A percentile compares a stretch with the other conserved stretches of the same genome.
These are phyloP conservation scores for Closterium sp. DNA, from an alignment of 139 green algal species.

Conservation along the genomic window DNA sequence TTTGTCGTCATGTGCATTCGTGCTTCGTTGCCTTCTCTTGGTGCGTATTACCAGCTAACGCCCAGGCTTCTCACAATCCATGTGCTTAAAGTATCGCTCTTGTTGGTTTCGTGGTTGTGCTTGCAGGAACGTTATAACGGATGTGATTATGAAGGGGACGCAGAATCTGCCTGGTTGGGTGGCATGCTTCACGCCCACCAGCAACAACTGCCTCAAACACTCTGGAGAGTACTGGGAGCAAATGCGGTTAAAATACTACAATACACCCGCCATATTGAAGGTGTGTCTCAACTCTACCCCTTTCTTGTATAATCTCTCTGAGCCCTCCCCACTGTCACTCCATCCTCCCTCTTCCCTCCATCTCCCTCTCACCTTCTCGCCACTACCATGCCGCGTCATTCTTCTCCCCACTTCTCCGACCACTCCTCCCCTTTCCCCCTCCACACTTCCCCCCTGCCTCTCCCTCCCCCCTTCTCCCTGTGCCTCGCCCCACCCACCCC, in stretches of 20 bases:
- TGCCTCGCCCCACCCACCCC: background rate
- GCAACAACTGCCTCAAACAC: conserved; percentile 12
- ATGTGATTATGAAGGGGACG: background rate
- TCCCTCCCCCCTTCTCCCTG: too few species aligned
- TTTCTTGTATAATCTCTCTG: background rate
- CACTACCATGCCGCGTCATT: background rate
- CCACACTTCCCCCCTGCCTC: background rate
- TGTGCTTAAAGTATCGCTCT: background rate
- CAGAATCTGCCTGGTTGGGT: background rate
- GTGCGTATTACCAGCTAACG: background rate
- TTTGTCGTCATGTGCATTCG: too few species aligned
- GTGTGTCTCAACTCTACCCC: background rate
- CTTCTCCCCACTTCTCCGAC: background rate
- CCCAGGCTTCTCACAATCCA: background rate
- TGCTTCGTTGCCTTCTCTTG: too few species aligned
- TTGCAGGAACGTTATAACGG: background rate
- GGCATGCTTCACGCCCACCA: background rate
- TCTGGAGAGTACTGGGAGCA: background rate
- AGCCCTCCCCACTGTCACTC: background rate
- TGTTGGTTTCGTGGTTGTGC: background rate
- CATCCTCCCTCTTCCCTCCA: background rate
- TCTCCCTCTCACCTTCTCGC: background rate
- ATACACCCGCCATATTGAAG: background rate
- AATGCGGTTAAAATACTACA: conserved; percentile 4
- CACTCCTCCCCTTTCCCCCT: background rate